phyloP scores from a whole-genome alignment of 768 basidiomycete genomes.

The Boletus rex-veris region DNA sequence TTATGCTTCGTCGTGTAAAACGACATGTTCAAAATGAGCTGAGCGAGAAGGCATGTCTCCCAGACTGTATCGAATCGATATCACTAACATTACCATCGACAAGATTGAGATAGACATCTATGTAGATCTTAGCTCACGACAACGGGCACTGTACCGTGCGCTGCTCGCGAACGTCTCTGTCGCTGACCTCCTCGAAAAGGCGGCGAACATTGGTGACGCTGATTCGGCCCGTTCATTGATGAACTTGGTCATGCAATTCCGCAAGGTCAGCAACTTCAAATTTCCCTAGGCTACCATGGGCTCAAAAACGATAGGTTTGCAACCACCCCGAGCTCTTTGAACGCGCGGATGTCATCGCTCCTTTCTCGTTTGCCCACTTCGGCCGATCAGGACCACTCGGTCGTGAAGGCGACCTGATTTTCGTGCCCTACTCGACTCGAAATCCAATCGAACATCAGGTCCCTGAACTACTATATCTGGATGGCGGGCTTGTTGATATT shows the following conservation, averaged over 20 bases:
- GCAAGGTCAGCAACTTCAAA: conserved; percentile 59
- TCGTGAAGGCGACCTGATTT: conserved; percentile 83
- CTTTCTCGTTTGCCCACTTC: conserved; percentile 84
- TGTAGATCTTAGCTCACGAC: conserved; percentile 90
- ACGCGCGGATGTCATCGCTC: conserved; percentile 91
- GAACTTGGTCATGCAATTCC: conserved; percentile 99
- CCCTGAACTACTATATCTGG: conserved; percentile 73
- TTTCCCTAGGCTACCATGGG: not conserved
- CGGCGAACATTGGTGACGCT: conserved; percentile 84
- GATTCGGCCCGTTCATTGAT: conserved; percentile 92
- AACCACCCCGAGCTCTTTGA: conserved; percentile 99
- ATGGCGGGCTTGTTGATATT: conserved; percentile 67
- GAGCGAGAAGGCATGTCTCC: conserved; percentile 80
- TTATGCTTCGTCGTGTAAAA: conserved; percentile 97
- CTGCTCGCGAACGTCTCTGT: conserved; percentile 92
- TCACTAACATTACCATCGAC: conserved; percentile 72
- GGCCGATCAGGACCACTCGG: conserved; percentile 77
- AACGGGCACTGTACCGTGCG: conserved; percentile 85
- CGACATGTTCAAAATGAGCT: conserved; percentile 99
- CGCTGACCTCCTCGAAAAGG: conserved; percentile 89
- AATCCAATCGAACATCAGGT: conserved; percentile 81
- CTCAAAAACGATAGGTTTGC: conserved; percentile 61
- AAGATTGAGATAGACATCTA: conserved; percentile 96
- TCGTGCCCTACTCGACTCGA: conserved; percentile 79
- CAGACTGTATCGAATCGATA: conserved; percentile 54